phyloP scores from a whole-genome alignment of 371 early-diverging fungal species.

The Catenaria anguillulae region DNA sequence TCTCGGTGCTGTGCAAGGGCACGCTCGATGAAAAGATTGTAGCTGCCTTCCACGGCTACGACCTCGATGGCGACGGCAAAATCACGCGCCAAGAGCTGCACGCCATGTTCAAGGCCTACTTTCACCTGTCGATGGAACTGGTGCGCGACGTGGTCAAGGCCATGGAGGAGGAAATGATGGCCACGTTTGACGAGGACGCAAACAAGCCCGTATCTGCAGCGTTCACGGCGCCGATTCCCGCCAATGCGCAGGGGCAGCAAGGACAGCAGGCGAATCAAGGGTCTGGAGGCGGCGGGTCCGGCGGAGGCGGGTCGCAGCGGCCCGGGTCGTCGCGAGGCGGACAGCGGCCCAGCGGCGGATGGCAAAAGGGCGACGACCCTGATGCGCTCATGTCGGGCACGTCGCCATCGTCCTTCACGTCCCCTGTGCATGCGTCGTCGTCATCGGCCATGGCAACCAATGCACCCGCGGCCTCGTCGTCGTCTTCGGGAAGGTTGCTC shows the following conservation, averaged over 20 bases:
- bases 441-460: no score
- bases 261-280: slow-evolving; percentile 10
- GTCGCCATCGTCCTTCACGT: no score
- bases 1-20: slow-evolving; percentile 71
- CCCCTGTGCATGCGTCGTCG: slow-evolving; percentile 1
- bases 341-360: no score
- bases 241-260: slow-evolving; percentile 12
- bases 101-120: slow-evolving; percentile 79
- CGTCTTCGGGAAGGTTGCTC: no score
- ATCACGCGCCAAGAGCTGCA: slow-evolving; percentile 75
- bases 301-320: no score
- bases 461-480: no score
- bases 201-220: slow-evolving; percentile 85
- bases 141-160: slow-evolving; percentile 77
- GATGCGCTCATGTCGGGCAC: no score
- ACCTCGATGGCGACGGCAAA: slow-evolving; percentile 69
- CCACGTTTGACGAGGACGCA: slow-evolving; percentile 69
- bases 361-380: slow-evolving; percentile 10
- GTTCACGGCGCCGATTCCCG: slow-evolving; percentile 69
- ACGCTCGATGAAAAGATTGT: slow-evolving; percentile 73
- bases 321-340: not conserved
- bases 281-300: no score
- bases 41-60: slow-evolving; percentile 78
- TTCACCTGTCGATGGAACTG: slow-evolving; percentile 70
- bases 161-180: slow-evolving; percentile 82